phyloP scores from a whole-genome alignment of 2,329 filamentous ascomycete species.

The Claviceps capensis region DNA sequence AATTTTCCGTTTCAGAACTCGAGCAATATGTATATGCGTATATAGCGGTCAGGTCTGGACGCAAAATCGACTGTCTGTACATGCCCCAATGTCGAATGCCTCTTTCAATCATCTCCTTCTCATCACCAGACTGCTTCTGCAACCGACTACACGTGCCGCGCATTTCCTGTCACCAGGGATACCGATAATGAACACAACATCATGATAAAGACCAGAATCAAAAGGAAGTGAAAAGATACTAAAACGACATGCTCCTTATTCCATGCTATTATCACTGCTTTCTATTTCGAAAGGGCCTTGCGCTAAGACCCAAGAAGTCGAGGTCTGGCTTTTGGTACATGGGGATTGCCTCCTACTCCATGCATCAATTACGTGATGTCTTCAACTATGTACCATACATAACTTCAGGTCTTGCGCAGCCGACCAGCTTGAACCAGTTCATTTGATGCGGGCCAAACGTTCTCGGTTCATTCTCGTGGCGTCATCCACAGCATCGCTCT shows the following conservation, averaged over 20 bases:
- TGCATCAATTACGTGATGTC: neutral
- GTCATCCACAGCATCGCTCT: slow-evolving; percentile 76
- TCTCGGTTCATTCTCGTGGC: slow-evolving; percentile 67
- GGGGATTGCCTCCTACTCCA: neutral
- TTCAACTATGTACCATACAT: neutral
- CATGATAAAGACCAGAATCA: neutral
- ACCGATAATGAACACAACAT: neutral
- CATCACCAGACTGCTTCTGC: neutral
- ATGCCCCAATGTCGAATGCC: neutral
- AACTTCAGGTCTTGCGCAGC: neutral
- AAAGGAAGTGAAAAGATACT: neutral
- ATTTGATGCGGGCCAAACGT: slow-evolving; percentile 49
- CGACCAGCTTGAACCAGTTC: slow-evolving; percentile 2
- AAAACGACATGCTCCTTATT: neutral
- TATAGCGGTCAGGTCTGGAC: too few relatives aligned
- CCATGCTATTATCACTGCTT: neutral
- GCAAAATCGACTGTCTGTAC: too few relatives aligned
- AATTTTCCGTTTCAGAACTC: too few relatives aligned
- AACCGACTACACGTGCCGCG: neutral
- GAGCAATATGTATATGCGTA: too few relatives aligned
- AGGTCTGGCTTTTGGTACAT: neutral
- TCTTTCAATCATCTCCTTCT: neutral
- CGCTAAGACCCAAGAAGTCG: neutral
- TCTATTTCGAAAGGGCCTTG: neutral
- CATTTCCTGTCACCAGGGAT: neutral